Conservation (phyloP, 495 filamentous ascomycete genomes). For the Xylaria palmicola region DNA sequence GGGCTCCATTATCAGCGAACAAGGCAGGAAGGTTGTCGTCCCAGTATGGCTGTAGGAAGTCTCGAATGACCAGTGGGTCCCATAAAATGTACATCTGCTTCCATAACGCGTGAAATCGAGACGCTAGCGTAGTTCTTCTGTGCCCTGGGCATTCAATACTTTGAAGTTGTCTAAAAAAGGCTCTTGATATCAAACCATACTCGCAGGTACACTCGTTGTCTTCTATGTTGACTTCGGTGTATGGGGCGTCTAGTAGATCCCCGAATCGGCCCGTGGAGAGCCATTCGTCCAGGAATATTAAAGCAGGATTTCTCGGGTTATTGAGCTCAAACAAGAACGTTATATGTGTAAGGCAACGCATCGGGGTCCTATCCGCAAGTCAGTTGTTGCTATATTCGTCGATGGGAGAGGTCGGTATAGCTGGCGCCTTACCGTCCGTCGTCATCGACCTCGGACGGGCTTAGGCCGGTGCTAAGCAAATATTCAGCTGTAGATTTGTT, state of each 20-base stretch:
- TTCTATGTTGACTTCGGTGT: neutral
- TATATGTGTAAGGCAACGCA: no score
- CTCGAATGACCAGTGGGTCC: neutral
- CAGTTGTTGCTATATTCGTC: neutral
- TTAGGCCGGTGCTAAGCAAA: neutral
- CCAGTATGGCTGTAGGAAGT: neutral
- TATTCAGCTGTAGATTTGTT: conserved; percentile 10
- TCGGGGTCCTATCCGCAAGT: neutral
- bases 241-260: neutral
- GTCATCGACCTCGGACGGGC: neutral
- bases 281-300: neutral
- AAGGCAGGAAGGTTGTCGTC: neutral
- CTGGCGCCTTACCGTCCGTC: neutral
- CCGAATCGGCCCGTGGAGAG: neutral
- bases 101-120: neutral
- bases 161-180: neutral
- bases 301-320: no score
- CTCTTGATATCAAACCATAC: neutral
- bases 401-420: neutral
- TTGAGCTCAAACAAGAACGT: no score
- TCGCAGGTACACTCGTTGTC: neutral
- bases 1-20: neutral
- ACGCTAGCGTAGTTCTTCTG: neutral
- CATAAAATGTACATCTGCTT: accelerated
- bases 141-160: neutral